A percentile compares a stretch with the other conserved stretches of the same genome.
These are phyloP conservation scores for Cucumis cinereus DNA, from an alignment of 306 rosid genomes.

Conservation along the genomic window DNA sequence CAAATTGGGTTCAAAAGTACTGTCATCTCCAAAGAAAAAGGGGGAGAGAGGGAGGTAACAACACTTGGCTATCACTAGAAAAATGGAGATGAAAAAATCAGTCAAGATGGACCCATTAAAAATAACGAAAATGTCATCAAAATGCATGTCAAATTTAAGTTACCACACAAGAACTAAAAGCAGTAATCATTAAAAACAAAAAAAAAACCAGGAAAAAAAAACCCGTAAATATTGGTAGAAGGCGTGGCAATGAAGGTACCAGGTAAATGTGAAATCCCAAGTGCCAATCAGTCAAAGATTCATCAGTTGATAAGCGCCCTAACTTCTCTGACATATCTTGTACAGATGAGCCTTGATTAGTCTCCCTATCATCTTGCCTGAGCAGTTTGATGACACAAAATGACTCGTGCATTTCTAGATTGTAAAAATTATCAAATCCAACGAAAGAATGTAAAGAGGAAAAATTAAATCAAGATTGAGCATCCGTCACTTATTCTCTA, in stretches of 20 bases:
- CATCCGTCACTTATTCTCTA: background rate
- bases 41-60: background rate
- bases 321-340: conserved; percentile 58
- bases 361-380: conserved; percentile 87
- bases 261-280: conserved; percentile 76
- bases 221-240: background rate
- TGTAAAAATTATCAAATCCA: conserved; percentile 11
- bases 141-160: background rate
- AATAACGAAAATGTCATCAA: background rate
- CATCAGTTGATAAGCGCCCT: conserved; percentile 55
- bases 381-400: conserved; percentile 19
- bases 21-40: too few relatives aligned
- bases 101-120: background rate
- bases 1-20: too few relatives aligned
- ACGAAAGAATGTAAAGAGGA: conserved; percentile 1
- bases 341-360: conserved; percentile 42
- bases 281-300: conserved; percentile 85
- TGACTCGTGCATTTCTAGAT: conserved; percentile 3
- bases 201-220: background rate
- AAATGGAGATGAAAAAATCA: background rate
- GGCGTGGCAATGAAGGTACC: conserved; percentile 29
- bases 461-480: background rate
- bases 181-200: background rate
- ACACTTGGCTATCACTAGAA: background rate
- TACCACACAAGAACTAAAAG: background rate